Evolutionary conservation across 2,329 filamentous ascomycete genomes (phyloP).

Genomic region (Colletotrichum kahawae): DNA sequence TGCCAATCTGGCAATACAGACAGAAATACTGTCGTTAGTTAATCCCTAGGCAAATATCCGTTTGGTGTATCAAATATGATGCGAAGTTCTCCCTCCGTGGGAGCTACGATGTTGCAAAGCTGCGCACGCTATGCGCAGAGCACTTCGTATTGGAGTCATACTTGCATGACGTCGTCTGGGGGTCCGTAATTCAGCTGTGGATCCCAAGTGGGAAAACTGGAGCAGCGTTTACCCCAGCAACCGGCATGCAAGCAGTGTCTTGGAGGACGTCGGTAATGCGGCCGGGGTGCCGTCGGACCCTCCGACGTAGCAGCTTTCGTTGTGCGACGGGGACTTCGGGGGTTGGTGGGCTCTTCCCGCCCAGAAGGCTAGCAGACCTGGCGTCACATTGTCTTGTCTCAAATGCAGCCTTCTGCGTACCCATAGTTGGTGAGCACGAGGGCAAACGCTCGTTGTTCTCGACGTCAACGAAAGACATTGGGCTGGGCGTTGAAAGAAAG

Average conservation of each 20-base stretch:
- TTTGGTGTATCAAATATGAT: neutral
- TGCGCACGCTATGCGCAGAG: neutral
- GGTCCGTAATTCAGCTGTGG: constrained; percentile 8
- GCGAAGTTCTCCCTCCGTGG: neutral
- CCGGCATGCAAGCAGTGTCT: constrained; percentile 5
- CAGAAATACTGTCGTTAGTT: no score
- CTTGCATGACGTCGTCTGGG: constrained; percentile 21
- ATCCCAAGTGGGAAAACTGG: neutral
- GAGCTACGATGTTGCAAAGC: neutral
- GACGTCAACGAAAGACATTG: neutral
- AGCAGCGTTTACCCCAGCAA: constrained; percentile 18
- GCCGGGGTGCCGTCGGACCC: constrained; percentile 2
- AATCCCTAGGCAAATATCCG: no score
- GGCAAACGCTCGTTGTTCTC: neutral
- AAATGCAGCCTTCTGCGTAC: neutral
- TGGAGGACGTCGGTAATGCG: constrained; percentile 1
- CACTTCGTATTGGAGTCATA: neutral
- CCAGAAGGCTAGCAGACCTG: neutral
- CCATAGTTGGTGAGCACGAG: neutral
- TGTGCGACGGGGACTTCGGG: neutral
- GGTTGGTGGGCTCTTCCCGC: neutral
- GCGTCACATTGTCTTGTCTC: neutral
- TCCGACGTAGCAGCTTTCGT: neutral
- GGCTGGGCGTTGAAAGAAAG: neutral
- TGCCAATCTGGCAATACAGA: no score